Evolutionary conservation across 768 basidiomycete genomes (phyloP).

Genomic region (Hydnomerulius pinastri): DNA sequence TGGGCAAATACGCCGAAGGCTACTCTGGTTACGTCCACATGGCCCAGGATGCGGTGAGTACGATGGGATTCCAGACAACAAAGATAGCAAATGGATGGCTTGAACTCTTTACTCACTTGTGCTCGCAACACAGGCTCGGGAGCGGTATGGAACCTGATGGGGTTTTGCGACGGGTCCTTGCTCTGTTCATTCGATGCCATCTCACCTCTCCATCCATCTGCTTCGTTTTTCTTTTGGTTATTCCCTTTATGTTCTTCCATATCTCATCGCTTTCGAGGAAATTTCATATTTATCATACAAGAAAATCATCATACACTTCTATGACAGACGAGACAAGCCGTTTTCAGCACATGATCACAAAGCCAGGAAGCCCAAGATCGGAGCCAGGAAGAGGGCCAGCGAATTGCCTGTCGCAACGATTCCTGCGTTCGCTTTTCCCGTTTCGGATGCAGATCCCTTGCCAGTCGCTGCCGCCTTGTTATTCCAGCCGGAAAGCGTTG

Average conservation of each 20-base stretch:
- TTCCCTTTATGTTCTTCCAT: conserved; percentile 12
- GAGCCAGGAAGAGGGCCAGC: conserved; percentile 24
- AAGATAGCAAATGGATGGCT: conserved; percentile 16
- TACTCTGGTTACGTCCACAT: conserved; percentile 71
- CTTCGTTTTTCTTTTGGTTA: conserved; percentile 14
- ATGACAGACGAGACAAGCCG: not conserved
- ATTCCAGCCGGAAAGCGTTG: conserved; percentile 49
- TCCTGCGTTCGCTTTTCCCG: conserved; percentile 26
- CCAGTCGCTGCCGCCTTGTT: conserved; percentile 8
- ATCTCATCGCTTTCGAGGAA: conserved; percentile 16
- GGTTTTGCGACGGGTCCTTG: too few species aligned
- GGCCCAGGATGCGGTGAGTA: conserved; percentile 68
- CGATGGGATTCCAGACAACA: conserved; percentile 20
- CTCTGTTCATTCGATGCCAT: too few species aligned
- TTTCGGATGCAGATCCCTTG: conserved; percentile 4
- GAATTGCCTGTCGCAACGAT: conserved; percentile 19
- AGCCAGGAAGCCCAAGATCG: conserved; percentile 30
- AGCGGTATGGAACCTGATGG: conserved; percentile 34
- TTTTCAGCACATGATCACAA: conserved; percentile 13
- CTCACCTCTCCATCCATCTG: conserved; percentile 9
- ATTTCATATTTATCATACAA: conserved; percentile 14
- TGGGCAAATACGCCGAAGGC: conserved; percentile 70
- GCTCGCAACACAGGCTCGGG: conserved; percentile 34
- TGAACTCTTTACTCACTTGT: conserved; percentile 26
- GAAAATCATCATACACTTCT: not conserved